Percentiles rank a stretch among this genome's conserved stretches.
Evolutionary conservation across 441 rosid species (phyloP).

Genomic region (Gossypium schwendimanii): DNA sequence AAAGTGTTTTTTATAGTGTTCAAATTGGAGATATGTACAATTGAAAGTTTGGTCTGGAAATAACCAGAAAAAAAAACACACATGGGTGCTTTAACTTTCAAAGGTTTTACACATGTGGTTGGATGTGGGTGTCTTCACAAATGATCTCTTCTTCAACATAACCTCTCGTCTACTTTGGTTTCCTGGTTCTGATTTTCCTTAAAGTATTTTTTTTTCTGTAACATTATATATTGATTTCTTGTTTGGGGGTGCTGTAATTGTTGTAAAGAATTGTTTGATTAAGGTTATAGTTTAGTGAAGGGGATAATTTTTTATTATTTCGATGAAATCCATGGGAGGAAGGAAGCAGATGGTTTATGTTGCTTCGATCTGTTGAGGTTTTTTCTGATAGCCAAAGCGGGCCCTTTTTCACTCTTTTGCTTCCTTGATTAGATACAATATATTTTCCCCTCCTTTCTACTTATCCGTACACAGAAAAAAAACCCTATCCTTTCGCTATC

Average conservation of each 20-base stretch:
- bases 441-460: conserved; percentile 30
- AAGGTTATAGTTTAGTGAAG: conserved; percentile 3
- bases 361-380: conserved; percentile 29
- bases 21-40: conserved; percentile 1
- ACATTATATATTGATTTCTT: background rate
- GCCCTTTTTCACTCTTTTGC: conserved; percentile 38
- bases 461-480: conserved; percentile 41
- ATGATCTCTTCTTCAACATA: conserved; percentile 5
- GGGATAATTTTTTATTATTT: conserved; percentile 17
- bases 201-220: background rate
- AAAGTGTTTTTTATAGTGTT: background rate
- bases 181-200: background rate
- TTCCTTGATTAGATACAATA: conserved; percentile 51
- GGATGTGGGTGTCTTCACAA: background rate
- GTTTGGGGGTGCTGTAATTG: background rate
- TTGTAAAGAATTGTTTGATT: conserved; percentile 1
- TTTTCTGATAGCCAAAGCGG: conserved; percentile 32
- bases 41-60: conserved; percentile 24
- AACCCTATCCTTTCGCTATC: conserved; percentile 25
- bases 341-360: conserved; percentile 45
- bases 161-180: conserved; percentile 8
- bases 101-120: conserved; percentile 7
- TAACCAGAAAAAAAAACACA: conserved; percentile 21
- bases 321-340: conserved; percentile 15
- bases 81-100: conserved; percentile 20